phyloP scores from a whole-genome alignment of 1,139 yeast species.

The Pneumocystis murina region DNA sequence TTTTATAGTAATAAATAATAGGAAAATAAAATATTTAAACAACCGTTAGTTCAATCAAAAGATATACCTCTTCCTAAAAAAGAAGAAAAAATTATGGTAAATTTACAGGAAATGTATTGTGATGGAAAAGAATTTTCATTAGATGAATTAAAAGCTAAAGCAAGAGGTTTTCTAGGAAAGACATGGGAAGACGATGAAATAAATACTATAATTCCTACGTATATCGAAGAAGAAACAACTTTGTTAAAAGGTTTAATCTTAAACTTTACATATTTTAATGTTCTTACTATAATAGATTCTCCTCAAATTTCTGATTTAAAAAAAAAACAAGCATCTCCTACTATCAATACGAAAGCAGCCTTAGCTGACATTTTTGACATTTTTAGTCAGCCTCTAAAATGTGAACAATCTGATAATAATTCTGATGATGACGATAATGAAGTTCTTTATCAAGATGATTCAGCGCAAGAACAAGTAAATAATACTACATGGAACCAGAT shows the following conservation, averaged over 20 bases:
- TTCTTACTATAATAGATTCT: background rate
- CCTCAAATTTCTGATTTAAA: background rate
- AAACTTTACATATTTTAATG: background rate
- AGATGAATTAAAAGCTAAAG: conserved; percentile 45
- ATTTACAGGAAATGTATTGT: conserved; percentile 34
- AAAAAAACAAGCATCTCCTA: conserved; percentile 36
- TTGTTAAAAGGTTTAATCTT: background rate
- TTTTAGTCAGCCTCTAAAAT: conserved; percentile 51
- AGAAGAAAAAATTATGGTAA: conserved; percentile 46
- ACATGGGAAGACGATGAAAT: background rate
- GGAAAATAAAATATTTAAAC: background rate
- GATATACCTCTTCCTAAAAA: conserved; percentile 21
- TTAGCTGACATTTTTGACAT: conserved; percentile 58
- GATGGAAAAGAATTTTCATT: conserved; percentile 41
- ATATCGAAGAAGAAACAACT: background rate
- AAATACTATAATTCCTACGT: background rate
- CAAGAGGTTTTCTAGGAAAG: conserved; percentile 23
- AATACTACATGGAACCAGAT: background rate
- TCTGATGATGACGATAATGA: conserved; percentile 15
- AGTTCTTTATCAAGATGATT: conserved; percentile 18
- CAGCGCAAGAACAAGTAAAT: background rate
- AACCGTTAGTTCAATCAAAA: background rate
- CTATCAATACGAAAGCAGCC: conserved; percentile 65
- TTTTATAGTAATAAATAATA: background rate
- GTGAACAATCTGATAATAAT: conserved; percentile 12